phyloP scores from a whole-genome alignment of 495 filamentous ascomycete species.

The Penicillium simplicissimum region DNA sequence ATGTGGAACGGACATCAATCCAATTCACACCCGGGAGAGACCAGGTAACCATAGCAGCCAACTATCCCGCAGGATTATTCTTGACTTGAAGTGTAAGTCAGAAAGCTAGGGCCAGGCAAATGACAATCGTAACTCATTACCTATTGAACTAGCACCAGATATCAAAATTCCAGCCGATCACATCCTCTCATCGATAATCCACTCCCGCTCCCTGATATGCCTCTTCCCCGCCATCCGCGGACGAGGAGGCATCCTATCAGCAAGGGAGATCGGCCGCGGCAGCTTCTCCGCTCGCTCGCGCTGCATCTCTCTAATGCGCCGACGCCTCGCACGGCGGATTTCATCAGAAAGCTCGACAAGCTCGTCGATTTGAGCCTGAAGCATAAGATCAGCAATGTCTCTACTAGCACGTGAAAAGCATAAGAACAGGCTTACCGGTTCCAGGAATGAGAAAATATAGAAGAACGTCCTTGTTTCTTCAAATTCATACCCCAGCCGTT shows the following conservation, averaged over 20 bases:
- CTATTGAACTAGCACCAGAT: neutral
- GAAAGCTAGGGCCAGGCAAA: neutral
- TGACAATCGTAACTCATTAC: slow-evolving; percentile 2
- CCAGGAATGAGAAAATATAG: slow-evolving; percentile 89
- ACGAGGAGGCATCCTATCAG: slow-evolving; percentile 21
- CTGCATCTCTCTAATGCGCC: slow-evolving; percentile 78
- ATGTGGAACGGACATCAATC: neutral
- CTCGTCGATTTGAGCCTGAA: slow-evolving; percentile 81
- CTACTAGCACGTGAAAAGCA: slow-evolving; percentile 1
- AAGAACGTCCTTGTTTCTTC: slow-evolving; percentile 90
- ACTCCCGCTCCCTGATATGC: slow-evolving; percentile 27
- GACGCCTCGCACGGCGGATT: slow-evolving; percentile 73
- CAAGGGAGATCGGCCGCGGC: slow-evolving; percentile 6
- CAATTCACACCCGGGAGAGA: neutral
- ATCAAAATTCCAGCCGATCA: neutral
- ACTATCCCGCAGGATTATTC: neutral
- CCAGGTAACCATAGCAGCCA: neutral
- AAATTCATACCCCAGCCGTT: slow-evolving; percentile 80
- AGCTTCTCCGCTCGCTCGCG: slow-evolving; percentile 64
- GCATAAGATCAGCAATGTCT: slow-evolving; percentile 20
- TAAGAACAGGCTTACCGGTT: slow-evolving; percentile 64
- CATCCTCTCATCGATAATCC: slow-evolving; percentile 18
- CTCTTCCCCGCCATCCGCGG: slow-evolving; percentile 17
- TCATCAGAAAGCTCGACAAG: slow-evolving; percentile 80
- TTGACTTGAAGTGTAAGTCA: neutral